A percentile compares a stretch with the other conserved stretches of the same genome.
Conservation (phyloP, 2,329 filamentous ascomycete genomes). For the Stagonosporopsis rhizophila region DNA sequence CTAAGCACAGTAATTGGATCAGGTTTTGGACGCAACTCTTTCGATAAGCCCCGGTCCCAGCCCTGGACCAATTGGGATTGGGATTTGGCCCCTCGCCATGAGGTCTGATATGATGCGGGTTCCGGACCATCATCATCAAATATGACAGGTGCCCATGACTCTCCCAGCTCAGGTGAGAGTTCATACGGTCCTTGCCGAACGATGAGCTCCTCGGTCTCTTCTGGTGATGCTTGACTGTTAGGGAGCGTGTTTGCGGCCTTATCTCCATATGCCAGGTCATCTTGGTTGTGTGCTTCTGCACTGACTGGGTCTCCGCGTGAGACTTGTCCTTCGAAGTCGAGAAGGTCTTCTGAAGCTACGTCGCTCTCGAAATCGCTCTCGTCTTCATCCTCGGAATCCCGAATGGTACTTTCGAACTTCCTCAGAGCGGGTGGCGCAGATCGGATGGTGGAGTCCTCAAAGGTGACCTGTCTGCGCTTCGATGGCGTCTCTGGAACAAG, state of each 20-base stretch:
- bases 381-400: conserved; percentile 46
- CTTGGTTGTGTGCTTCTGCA: conserved; percentile 33
- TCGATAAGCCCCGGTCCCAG: neutral
- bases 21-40: neutral
- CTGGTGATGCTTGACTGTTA: conserved; percentile 12
- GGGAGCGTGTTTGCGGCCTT: conserved; percentile 9
- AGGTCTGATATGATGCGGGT: conserved; percentile 8
- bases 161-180: conserved; percentile 31
- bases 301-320: conserved; percentile 21
- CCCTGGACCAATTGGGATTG: conserved; percentile 20
- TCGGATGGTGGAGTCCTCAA: conserved; percentile 24
- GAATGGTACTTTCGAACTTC: conserved; percentile 40
- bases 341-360: neutral
- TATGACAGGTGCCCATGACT: conserved; percentile 17
- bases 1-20: neutral
- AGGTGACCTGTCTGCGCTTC: conserved; percentile 41
- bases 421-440: conserved; percentile 25
- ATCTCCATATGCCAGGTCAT: conserved; percentile 36
- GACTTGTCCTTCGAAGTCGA: neutral
- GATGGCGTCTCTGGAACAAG: conserved; percentile 35
- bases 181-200: conserved; percentile 1
- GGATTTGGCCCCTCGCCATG: conserved; percentile 7
- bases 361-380: conserved; percentile 34
- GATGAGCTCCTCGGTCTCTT: conserved; percentile 11
- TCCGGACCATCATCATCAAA: conserved; percentile 12